These are phyloP conservation scores for Inga oerstediana DNA, from an alignment of 306 rosid genomes.

Conservation along the genomic window DNA sequence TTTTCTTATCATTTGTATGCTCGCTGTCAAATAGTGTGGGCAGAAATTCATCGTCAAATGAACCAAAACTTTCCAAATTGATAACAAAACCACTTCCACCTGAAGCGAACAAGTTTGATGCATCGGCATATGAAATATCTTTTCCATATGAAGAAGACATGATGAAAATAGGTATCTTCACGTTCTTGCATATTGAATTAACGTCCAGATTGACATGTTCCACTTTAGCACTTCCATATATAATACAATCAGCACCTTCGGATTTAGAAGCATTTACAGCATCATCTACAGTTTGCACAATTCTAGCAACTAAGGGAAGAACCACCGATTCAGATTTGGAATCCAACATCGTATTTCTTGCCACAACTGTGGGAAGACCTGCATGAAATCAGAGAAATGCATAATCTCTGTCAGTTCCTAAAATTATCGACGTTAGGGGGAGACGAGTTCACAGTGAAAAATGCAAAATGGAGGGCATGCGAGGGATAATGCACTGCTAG, in stretches of 20 bases:
- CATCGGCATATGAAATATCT: conserved; percentile 44
- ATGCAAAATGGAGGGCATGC: not conserved
- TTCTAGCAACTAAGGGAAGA: conserved; percentile 92
- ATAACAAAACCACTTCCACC: conserved; percentile 88
- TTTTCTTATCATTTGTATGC: conserved; percentile 38
- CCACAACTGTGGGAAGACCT: conserved; percentile 96
- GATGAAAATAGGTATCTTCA: conserved; percentile 83
- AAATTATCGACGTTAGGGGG: not conserved
- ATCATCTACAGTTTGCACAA: conserved; percentile 59
- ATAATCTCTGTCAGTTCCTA: conserved; percentile 1
- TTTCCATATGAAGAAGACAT: conserved; percentile 39
- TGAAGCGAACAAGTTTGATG: conserved; percentile 51
- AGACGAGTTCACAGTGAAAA: not conserved
- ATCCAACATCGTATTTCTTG: conserved; percentile 81
- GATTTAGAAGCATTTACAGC: conserved; percentile 79
- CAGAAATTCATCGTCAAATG: conserved; percentile 56
- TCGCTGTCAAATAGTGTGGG: conserved; percentile 44
- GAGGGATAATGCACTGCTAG: not conserved
- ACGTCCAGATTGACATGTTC: conserved; percentile 37
- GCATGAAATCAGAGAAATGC: conserved; percentile 27
- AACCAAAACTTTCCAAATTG: conserved; percentile 54
- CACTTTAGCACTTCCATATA: conserved; percentile 51
- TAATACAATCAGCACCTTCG: conserved; percentile 95
- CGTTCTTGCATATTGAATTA: conserved; percentile 53
- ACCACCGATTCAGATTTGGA: conserved; percentile 70